Evolutionary conservation across 2,329 filamentous ascomycete species (phyloP), one percentile per base, ranked within the genome.

Genomic region (Lecanicillium sp.): DNA sequence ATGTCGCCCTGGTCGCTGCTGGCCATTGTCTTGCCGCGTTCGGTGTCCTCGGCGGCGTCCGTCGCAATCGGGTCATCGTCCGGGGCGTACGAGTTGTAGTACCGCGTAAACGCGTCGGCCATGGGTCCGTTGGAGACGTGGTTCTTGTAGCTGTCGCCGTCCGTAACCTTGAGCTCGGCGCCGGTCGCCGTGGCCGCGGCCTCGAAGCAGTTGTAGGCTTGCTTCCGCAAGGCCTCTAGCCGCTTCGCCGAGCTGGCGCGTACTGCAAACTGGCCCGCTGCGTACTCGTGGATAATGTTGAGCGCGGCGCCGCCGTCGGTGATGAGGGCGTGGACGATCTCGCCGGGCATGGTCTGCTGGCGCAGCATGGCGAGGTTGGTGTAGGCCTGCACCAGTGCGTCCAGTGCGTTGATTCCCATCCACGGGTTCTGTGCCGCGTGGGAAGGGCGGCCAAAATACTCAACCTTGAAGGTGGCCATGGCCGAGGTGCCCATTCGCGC

Each of bases 1-100:
- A 82, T 61, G 52, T 83, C 71, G 0, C 79, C 79, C 61, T 81
- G 77, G 56, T 83, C 79, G 0, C 77, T 80, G 53, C 74, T 78
- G 4, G 78, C 77, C 55, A 67, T 70, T n/a, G 70, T 73, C 20
- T 62, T 57, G 1, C 71, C 70, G 4, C 60, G 56, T 9, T 68
- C 59, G 44, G 67, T 61, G 48, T 74, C 72, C 6, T 69, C 41
- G 3, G 71, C 68, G 10, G 64, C 63, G 24, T 68, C 62, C 1
- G 52, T 51, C 0, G 65, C 59, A 52, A 67, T 70, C 44, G 17
- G 57, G 14, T 15, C 24, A 12, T 37, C 11, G 19, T 42, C 32
- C 35, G 56, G 62, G 9, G 44, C 21, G 32, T 68, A 66, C 29
- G 39, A 56, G 58, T 70, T 76, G 65, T 62, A 77, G 60, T 67